Evolutionary conservation across 139 green algal species (phyloP).

Genomic region (Chlorella sp.): DNA sequence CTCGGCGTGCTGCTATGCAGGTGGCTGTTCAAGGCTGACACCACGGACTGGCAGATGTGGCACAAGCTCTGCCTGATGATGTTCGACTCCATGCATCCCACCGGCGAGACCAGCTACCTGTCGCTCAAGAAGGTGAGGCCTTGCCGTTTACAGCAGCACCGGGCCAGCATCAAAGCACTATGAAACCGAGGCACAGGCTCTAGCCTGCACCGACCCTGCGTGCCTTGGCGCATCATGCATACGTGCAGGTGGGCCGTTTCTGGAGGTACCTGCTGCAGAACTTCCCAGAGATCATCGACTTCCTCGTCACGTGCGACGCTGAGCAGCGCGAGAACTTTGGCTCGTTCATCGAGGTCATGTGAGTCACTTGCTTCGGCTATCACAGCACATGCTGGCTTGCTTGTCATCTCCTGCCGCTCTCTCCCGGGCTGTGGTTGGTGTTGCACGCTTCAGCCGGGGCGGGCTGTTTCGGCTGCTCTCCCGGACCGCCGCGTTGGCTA

Average conservation of each 20-base stretch:
- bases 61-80: constrained; percentile 26
- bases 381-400: no score
- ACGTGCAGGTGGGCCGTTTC: constrained; percentile 25
- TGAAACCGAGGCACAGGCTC: no score
- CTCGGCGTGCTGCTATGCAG: no score
- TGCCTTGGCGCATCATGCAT: no score
- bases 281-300: constrained; percentile 33
- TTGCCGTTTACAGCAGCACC: background rate
- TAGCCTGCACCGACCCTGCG: no score
- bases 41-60: constrained; percentile 19
- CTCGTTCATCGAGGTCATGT: constrained; percentile 22
- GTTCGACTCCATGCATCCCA: constrained; percentile 25
- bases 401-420: no score
- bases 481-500: no score
- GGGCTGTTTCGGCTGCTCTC: no score
- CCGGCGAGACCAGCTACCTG: constrained; percentile 25
- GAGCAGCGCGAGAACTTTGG: constrained; percentile 23
- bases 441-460: no score
- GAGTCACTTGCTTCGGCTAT: no score
- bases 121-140: constrained; percentile 22
- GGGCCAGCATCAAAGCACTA: no score
- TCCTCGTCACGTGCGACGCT: constrained; percentile 11
- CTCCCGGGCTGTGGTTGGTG: no score
- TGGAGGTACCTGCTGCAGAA: constrained; percentile 24
- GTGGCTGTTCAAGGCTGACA: constrained; percentile 13